A percentile compares a stretch with the other conserved stretches of the same genome.
Conservation (phyloP, 176 grass and related monocot species). For the Aechmea fasciata region DNA sequence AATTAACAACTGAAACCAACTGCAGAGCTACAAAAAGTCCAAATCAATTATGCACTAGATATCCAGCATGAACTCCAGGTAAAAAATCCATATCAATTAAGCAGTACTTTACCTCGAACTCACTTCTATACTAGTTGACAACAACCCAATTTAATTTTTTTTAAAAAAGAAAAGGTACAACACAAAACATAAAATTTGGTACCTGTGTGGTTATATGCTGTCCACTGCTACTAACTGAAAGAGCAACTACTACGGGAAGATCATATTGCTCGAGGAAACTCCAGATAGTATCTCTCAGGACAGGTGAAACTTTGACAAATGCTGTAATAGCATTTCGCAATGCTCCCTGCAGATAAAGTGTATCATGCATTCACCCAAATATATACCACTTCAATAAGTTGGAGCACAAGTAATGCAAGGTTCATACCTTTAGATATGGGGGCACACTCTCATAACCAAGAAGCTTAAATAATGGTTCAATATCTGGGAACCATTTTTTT, state of each 20-base stretch:
- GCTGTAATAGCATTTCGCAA: slow-evolving; percentile 67
- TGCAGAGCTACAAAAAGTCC: background rate
- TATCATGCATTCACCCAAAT: slow-evolving; percentile 13
- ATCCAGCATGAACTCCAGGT: background rate
- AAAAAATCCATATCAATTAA: background rate
- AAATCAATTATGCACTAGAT: background rate
- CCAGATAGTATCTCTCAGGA: slow-evolving; percentile 82
- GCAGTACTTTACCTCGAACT: background rate
- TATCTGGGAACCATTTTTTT: slow-evolving; percentile 87
- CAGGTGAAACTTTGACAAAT: slow-evolving; percentile 89
- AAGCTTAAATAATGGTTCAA: slow-evolving; percentile 95
- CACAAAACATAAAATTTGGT: background rate
- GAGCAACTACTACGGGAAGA: slow-evolving; percentile 57
- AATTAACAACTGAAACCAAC: background rate
- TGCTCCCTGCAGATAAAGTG: slow-evolving; percentile 51
- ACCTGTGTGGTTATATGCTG: slow-evolving; percentile 64
- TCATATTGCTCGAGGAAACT: slow-evolving; percentile 96
- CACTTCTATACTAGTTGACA: background rate
- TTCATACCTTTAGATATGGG: slow-evolving; percentile 84
- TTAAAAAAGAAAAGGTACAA: background rate
- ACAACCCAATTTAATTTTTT: background rate
- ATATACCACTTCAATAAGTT: slow-evolving; percentile 2
- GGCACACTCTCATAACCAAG: slow-evolving; percentile 95
- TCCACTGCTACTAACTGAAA: slow-evolving; percentile 19
- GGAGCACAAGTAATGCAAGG: background rate